Evolutionary conservation across 1,139 yeast genomes (phyloP), one percentile per base, ranked within the genome.

Genomic region (Yamadazyma triangularis): DNA sequence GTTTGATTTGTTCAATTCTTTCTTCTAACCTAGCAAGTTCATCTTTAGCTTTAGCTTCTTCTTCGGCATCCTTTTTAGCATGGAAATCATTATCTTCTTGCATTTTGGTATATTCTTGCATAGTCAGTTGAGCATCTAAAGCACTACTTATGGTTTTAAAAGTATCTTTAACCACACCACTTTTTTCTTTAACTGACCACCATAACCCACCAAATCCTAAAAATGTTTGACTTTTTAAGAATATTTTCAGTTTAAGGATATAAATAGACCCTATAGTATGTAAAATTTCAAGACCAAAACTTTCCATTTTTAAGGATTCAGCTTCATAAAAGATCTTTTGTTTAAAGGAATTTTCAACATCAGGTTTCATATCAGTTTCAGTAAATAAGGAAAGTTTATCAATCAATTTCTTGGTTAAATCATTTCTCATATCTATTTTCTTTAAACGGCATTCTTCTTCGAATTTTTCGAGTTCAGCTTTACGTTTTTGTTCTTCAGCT

Each of bases 261-360:
- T 89, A 89, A 7, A 85, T 77, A 24, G 72, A 64, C 12, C 97
- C 97, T 35, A 89, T 77, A 1, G 95, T 73, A 51, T 89, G 96
- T 35, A 91, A 70, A 28, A 89, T 81, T 52, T 89, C 95, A 31
- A 88, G 64, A 7, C 97, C 97, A 60, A 89, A 91, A 31, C 95
- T 85, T 58, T 89, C 97, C 84, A 87, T 79, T 52, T 89, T 89
- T 40, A 91, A 71, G 28, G 83, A 72, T 49, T 88, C 94, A 2
- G 95, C 95, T 56, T 89, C 96, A 42, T 82, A 74, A 42, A 70
- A 73, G 49, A 84, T 73, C 55, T 88, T 87, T 33, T 71, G 74
- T 39, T 69, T 67, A 56, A 87, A 89, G 1, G 94, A 77, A 20
- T 62, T 60, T 11, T 78, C 75, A 24, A 88, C 83, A 37, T 77